Evolutionary conservation across 768 basidiomycete genomes (phyloP).

Genomic region (Russula dissimulans): DNA sequence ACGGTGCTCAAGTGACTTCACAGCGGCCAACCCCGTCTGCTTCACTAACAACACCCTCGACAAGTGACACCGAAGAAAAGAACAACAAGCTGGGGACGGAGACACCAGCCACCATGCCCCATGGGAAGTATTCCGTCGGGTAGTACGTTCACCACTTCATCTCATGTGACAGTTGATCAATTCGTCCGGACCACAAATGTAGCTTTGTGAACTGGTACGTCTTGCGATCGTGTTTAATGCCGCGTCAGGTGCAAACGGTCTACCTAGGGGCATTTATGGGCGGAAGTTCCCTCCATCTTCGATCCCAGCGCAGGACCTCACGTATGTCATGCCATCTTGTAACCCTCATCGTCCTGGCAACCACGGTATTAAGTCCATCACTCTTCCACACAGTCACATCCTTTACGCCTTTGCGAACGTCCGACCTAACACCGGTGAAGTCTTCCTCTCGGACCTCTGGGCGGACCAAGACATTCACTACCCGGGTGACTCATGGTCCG

Average conservation of each 20-base stretch:
- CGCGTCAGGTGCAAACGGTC: neutral
- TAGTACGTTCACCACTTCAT: slow-evolving; percentile 45
- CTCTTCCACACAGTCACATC: slow-evolving; percentile 49
- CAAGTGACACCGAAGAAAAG: neutral
- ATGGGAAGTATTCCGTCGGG: slow-evolving; percentile 64
- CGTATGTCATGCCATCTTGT: slow-evolving; percentile 40
- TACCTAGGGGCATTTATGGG: slow-evolving; percentile 83
- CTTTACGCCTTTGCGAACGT: slow-evolving; percentile 92
- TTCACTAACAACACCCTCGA: neutral
- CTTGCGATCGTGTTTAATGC: neutral
- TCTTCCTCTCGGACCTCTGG: slow-evolving; percentile 84
- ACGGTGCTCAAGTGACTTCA: neutral
- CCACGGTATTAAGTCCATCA: slow-evolving; percentile 2
- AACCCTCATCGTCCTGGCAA: slow-evolving; percentile 4
- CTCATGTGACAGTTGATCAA: slow-evolving; percentile 6
- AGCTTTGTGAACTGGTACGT: slow-evolving; percentile 74
- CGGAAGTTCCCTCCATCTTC: slow-evolving; percentile 81
- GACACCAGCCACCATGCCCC: slow-evolving; percentile 27
- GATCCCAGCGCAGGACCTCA: slow-evolving; percentile 79
- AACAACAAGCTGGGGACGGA: slow-evolving; percentile 15
- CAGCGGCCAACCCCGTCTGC: neutral
- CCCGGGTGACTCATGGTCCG: slow-evolving; percentile 92
- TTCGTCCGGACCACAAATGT: neutral
- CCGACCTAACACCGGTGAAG: slow-evolving; percentile 74
- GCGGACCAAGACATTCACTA: slow-evolving; percentile 97